These are phyloP conservation scores for Suillus hirtellus DNA, from an alignment of 768 basidiomycete species.

Conservation along the genomic window DNA sequence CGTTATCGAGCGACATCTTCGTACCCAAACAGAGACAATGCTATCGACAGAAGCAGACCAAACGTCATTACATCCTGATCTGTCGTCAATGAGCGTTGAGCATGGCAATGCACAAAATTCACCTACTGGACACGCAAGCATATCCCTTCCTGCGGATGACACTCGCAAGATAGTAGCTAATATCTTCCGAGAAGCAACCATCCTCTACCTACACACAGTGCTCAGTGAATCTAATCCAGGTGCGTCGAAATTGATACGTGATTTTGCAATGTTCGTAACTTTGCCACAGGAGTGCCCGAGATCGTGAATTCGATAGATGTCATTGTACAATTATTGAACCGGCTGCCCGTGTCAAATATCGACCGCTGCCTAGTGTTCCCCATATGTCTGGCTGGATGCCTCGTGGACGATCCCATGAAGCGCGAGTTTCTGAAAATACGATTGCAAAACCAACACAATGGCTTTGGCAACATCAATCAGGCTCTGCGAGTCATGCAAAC, in stretches of 20 bases:
- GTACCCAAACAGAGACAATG: constrained; percentile 40
- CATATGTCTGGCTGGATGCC: constrained; percentile 69
- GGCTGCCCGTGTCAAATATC: constrained; percentile 55
- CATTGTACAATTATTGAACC: constrained; percentile 53
- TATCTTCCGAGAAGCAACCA: constrained; percentile 65
- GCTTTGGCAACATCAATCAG: constrained; percentile 60
- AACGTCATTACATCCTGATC: constrained; percentile 42
- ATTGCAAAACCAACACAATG: constrained; percentile 53
- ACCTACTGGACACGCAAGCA: constrained; percentile 31
- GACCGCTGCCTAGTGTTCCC: constrained; percentile 76
- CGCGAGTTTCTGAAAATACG: constrained; percentile 61
- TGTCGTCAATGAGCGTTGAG: constrained; percentile 20
- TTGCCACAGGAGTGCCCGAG: constrained; percentile 63
- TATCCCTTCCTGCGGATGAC: constrained; percentile 37
- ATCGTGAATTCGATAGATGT: constrained; percentile 57
- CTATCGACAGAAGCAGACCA: constrained; percentile 34
- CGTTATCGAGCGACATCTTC: constrained; percentile 65
- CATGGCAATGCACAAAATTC: constrained; percentile 19
- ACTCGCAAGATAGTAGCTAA: constrained; percentile 48
- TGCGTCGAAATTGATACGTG: constrained; percentile 34
- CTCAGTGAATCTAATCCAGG: constrained; percentile 70
- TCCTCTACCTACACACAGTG: constrained; percentile 70
- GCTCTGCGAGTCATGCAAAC: constrained; percentile 63
- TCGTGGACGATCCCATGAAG: constrained; percentile 63
- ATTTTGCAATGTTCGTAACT: constrained; percentile 9